Evolutionary conservation across 2,329 filamentous ascomycete species (phyloP).

Genomic region (Aspergillus tubingensis): DNA sequence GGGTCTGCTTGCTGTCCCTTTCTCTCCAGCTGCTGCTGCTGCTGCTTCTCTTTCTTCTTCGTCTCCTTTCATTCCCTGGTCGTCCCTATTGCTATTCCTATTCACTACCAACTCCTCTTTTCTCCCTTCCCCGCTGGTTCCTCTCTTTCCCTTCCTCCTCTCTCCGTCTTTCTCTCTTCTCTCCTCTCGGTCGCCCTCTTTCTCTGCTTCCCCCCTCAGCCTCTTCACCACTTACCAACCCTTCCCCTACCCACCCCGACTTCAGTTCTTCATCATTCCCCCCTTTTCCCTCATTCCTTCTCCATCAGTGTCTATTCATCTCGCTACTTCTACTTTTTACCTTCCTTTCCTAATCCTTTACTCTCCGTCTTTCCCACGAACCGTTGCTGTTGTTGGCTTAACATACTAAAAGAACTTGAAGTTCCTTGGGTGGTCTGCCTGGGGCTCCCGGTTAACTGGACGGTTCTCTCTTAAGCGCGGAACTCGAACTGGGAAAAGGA

Average conservation of each 20-base stretch:
- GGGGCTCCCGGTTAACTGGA: slow-evolving; percentile 2
- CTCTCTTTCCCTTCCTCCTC: neutral
- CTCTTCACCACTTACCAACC: slow-evolving; percentile 22
- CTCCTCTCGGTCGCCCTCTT: slow-evolving; percentile 19
- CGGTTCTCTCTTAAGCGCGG: slow-evolving; percentile 8
- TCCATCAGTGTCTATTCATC: slow-evolving; percentile 7
- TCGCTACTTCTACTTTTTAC: slow-evolving; percentile 3
- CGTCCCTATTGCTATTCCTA: slow-evolving; percentile 6
- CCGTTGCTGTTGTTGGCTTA: slow-evolving; percentile 1
- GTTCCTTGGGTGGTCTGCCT: slow-evolving; percentile 11
- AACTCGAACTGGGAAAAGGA: slow-evolving; percentile 1
- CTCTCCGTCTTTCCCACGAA: slow-evolving; percentile 10
- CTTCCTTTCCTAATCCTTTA: slow-evolving; percentile 13
- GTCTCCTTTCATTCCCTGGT: neutral
- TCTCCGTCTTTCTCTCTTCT: slow-evolving; percentile 17
- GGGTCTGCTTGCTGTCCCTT: neutral
- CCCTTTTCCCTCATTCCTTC: slow-evolving; percentile 9
- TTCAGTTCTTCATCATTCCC: slow-evolving; percentile 32
- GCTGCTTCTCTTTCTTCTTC: neutral
- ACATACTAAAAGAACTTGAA: neutral
- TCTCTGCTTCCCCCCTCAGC: slow-evolving; percentile 22
- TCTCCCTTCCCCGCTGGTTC: slow-evolving; percentile 2
- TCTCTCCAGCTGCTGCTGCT: neutral
- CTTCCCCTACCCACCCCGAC: slow-evolving; percentile 18
- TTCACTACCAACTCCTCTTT: neutral